phyloP scores from a whole-genome alignment of 2,329 filamentous ascomycete genomes.

The Ophiostoma angusticollis region DNA sequence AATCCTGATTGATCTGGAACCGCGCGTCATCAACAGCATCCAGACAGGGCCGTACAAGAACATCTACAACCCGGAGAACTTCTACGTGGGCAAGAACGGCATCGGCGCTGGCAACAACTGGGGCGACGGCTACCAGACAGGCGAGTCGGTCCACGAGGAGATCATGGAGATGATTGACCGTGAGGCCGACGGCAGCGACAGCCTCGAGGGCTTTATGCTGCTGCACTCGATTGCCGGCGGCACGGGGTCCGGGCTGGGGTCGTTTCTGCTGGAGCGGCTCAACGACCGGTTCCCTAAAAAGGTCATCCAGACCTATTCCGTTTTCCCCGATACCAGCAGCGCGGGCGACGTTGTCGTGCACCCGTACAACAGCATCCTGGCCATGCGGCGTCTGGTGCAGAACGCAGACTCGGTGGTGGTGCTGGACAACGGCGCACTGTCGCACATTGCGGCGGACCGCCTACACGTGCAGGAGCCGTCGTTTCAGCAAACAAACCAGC shows the following conservation, averaged over 20 bases:
- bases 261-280: slow-evolving; percentile 84
- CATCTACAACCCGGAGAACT: slow-evolving; percentile 99
- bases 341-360: slow-evolving; percentile 88
- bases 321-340: slow-evolving; percentile 88
- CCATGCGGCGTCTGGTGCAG: slow-evolving; percentile 81
- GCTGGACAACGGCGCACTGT: slow-evolving; percentile 86
- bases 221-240: slow-evolving; percentile 95
- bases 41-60: slow-evolving; percentile 92
- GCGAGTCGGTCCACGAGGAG: slow-evolving; percentile 85
- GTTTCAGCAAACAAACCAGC: slow-evolving; percentile 93
- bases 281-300: slow-evolving; percentile 99
- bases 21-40: slow-evolving; percentile 81
- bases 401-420: slow-evolving; percentile 98
- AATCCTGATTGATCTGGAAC: slow-evolving; percentile 90
- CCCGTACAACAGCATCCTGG: slow-evolving; percentile 91
- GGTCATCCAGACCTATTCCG: slow-evolving; percentile 96
- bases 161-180: slow-evolving; percentile 99
- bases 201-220: slow-evolving; percentile 97
- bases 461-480: slow-evolving; percentile 92
- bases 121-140: slow-evolving; percentile 91
- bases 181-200: slow-evolving; percentile 95
- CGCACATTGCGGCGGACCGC: slow-evolving; percentile 84
- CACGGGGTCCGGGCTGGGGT: slow-evolving; percentile 90
- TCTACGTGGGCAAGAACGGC: slow-evolving; percentile 90
- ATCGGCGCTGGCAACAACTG: slow-evolving; percentile 95